Conservation (phyloP, 1,284 basidiomycete species). For the Porogramme epimiltina region DNA sequence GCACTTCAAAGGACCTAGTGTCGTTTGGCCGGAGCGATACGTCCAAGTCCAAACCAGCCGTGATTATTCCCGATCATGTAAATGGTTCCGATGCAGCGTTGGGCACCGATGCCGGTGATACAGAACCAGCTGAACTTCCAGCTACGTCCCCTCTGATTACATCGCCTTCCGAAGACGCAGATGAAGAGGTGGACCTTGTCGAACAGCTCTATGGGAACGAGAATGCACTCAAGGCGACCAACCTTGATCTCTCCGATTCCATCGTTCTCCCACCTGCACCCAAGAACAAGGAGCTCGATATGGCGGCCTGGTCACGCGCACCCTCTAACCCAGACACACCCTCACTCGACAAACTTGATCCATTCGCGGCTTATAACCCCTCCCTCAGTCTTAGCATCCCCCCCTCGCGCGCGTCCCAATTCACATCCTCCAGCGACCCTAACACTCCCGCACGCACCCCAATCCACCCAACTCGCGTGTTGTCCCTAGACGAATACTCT, state of each 20-base stretch:
- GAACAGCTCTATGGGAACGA: conserved; percentile 89
- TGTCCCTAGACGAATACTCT: conserved; percentile 92
- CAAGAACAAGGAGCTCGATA: conserved; percentile 88
- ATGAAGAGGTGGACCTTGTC: conserved; percentile 92
- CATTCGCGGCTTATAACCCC: conserved; percentile 15
- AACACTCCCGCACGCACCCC: conserved; percentile 12
- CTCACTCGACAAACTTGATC: conserved; percentile 18
- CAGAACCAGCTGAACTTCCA: conserved; percentile 9
- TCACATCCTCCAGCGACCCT: conserved; percentile 9
- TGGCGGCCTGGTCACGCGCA: conserved; percentile 78
- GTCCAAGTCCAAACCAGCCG: conserved; percentile 5
- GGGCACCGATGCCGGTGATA: conserved; percentile 25
- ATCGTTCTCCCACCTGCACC: conserved; percentile 79
- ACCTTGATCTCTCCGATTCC: conserved; percentile 78
- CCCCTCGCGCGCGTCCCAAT: conserved; percentile 3
- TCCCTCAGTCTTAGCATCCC: conserved; percentile 14
- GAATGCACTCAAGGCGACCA: conserved; percentile 67
- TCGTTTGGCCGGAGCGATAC: conserved; percentile 26
- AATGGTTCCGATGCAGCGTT: conserved; percentile 27
- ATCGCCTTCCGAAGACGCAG: conserved; percentile 31
- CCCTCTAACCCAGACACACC: conserved; percentile 56
- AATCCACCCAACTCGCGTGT: conserved; percentile 18
- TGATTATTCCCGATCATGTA: conserved; percentile 18
- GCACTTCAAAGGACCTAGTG: conserved; percentile 54
- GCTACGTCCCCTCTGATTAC: conserved; percentile 27